Percentiles rank a stretch among this genome's conserved stretches.
These are phyloP conservation scores for Cerrena zonata DNA, from an alignment of 1,284 basidiomycete genomes.

Conservation along the genomic window DNA sequence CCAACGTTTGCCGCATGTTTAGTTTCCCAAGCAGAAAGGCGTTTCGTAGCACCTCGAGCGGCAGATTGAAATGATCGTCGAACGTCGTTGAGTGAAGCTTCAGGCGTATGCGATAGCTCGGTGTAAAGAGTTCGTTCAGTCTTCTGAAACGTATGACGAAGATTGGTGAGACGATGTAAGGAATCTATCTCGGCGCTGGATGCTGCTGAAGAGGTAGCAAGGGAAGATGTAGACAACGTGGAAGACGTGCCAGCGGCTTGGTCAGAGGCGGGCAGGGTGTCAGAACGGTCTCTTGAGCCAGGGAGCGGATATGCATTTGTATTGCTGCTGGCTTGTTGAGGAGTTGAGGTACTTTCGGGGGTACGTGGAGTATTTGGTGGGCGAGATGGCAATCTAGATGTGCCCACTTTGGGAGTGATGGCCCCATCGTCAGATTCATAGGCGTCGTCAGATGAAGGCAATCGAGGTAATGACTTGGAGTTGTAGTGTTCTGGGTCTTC, in stretches of 20 bases:
- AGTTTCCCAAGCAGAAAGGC: slow-evolving; percentile 57
- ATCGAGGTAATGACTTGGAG: slow-evolving; percentile 46
- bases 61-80: slow-evolving; percentile 49
- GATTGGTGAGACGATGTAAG: slow-evolving; percentile 37
- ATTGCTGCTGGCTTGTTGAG: slow-evolving; percentile 5
- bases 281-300: slow-evolving; percentile 1
- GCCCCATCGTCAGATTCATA: slow-evolving; percentile 27
- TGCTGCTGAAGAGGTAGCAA: slow-evolving; percentile 13
- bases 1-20: slow-evolving; percentile 41
- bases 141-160: slow-evolving; percentile 53
- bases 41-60: slow-evolving; percentile 44
- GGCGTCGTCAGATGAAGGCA: slow-evolving; percentile 50
- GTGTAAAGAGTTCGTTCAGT: slow-evolving; percentile 54
- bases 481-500: slow-evolving; percentile 21
- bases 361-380: slow-evolving; percentile 18
- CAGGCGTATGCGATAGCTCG: slow-evolving; percentile 43
- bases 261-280: slow-evolving; percentile 3
- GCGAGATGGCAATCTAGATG: slow-evolving; percentile 13
- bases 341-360: slow-evolving; percentile 9
- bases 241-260: not conserved
- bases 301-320: slow-evolving; percentile 11
- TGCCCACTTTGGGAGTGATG: slow-evolving; percentile 22
- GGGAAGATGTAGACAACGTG: slow-evolving; percentile 4
- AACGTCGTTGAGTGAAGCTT: slow-evolving; percentile 53
- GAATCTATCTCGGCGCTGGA: slow-evolving; percentile 24